Percentiles rank a stretch among this genome's conserved stretches.
phyloP scores from a whole-genome alignment of 495 filamentous ascomycete species.

The Xylaria nigripes region DNA sequence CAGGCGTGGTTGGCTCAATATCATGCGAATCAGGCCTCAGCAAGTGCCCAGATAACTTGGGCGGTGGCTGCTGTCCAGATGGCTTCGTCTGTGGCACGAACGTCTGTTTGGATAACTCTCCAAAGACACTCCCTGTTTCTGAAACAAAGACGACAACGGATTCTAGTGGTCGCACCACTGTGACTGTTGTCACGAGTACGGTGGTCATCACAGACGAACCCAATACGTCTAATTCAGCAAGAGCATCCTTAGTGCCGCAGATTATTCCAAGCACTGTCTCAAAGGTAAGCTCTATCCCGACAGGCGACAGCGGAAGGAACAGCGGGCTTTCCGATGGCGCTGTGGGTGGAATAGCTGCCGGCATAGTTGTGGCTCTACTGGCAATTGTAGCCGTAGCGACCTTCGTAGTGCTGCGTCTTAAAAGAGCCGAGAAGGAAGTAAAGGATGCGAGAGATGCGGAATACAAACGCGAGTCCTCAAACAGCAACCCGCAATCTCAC shows the following conservation, averaged over 20 bases:
- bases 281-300: slow-evolving; percentile 26
- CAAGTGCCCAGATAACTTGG: slow-evolving; percentile 30
- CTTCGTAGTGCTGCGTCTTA: slow-evolving; percentile 35
- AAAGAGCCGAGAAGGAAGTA: slow-evolving; percentile 19
- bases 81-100: slow-evolving; percentile 31
- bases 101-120: slow-evolving; percentile 31
- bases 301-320: slow-evolving; percentile 1
- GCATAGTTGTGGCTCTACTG: slow-evolving; percentile 31
- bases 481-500: slow-evolving; percentile 17
- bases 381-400: slow-evolving; percentile 29
- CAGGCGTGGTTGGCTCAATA: slow-evolving; percentile 15
- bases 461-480: slow-evolving; percentile 26
- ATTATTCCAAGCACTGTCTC: slow-evolving; percentile 33
- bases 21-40: slow-evolving; percentile 28
- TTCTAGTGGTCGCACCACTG: slow-evolving; percentile 21
- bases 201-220: slow-evolving; percentile 21
- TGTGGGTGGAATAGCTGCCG: slow-evolving; percentile 39
- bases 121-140: slow-evolving; percentile 26
- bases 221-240: slow-evolving; percentile 12
- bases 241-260: slow-evolving; percentile 20
- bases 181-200: slow-evolving; percentile 21
- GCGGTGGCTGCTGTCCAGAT: slow-evolving; percentile 35
- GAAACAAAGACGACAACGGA: slow-evolving; percentile 28
- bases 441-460: slow-evolving; percentile 22
- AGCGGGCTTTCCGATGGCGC: slow-evolving; percentile 25